Conservation (phyloP, 176 grass and related monocot species). For the Zea mays region DNA sequence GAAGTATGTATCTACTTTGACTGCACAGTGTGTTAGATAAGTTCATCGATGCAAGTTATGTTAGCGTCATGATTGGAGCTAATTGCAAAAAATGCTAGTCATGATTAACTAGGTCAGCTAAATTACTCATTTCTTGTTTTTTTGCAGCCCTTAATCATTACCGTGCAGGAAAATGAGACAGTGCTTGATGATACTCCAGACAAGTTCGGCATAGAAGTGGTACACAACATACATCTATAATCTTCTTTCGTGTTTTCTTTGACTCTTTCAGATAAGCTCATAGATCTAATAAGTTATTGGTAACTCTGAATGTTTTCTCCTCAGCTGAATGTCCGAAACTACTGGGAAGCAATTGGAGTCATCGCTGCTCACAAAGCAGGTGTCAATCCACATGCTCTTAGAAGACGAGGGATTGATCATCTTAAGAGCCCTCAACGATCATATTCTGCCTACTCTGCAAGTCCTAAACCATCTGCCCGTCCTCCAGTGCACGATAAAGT, state of each 20-base stretch:
- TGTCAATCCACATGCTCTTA: conserved; percentile 69
- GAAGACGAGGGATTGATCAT: conserved; percentile 56
- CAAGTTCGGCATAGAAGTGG: conserved; percentile 64
- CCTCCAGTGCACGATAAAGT: conserved; percentile 27
- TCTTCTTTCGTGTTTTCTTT: conserved; percentile 14
- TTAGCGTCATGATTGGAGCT: not conserved
- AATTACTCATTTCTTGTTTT: not conserved
- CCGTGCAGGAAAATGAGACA: conserved; percentile 86
- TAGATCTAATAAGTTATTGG: not conserved
- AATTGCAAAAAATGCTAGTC: not conserved
- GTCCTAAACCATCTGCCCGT: conserved; percentile 27
- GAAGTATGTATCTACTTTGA: not conserved
- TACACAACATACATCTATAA: conserved; percentile 34
- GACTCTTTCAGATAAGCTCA: conserved; percentile 6
- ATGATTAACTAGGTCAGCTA: not conserved
- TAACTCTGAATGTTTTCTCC: conserved; percentile 24
- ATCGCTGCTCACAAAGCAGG: conserved; percentile 89
- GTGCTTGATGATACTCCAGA: conserved; percentile 88
- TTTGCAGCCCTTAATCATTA: conserved; percentile 90
- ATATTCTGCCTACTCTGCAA: conserved; percentile 23
- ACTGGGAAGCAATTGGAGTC: conserved; percentile 95
- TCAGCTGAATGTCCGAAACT: conserved; percentile 77
- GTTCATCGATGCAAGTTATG: not conserved
- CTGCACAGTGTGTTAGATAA: not conserved
- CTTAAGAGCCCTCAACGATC: conserved; percentile 41